Evolutionary conservation across 139 green algal species (phyloP), one percentile per base, ranked within the genome.

Genomic region (Chlorella sp.): DNA sequence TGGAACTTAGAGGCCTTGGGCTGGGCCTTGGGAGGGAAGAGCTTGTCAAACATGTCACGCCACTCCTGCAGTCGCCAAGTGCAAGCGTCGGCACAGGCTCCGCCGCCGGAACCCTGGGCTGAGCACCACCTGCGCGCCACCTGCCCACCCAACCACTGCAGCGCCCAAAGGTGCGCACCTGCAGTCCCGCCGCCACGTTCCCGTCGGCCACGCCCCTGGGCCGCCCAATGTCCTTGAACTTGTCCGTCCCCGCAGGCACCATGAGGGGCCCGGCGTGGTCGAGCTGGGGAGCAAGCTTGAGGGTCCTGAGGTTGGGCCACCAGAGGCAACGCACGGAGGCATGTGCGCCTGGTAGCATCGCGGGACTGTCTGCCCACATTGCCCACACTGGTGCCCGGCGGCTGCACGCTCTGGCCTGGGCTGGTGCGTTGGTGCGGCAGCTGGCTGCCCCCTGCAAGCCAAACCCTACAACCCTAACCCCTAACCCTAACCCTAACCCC

Each of bases 201-300:
- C 69, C 63, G 27, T 81, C 80, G 20, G 36, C 77, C 24, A 32
- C 79, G 2, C 76, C 79, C 24, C 74, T 65, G 1, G 83, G 86
- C 35, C 74, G 55, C 14, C 86, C 86, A 2, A 91, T 88, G 73
- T 80, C 72, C 14, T 42, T 62, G 26, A 88, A 81, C 24, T 75
- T 76, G 75, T 92, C 87, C 1, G 35, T 35, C 0, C 85, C 83
- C 1, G 76, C 77, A 0, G 78, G 81, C 50, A 91, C 67, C 77
- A 85, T 84, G 17, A 91, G 71, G 1, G 77, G 66, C 5, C 55
- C 62, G 36, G 81, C 31, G 71, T 86, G 83, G 64, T 89, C 83
- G 24, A 55, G 59, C 62, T 81, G 70, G 1, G 74, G 74, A 31
- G 70, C 55, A 42, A 78, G 72, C 32, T 83, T 86, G 27, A 83